These are phyloP conservation scores for Calonectria naviculata DNA, from an alignment of 2,329 filamentous ascomycete genomes.

Conservation along the genomic window DNA sequence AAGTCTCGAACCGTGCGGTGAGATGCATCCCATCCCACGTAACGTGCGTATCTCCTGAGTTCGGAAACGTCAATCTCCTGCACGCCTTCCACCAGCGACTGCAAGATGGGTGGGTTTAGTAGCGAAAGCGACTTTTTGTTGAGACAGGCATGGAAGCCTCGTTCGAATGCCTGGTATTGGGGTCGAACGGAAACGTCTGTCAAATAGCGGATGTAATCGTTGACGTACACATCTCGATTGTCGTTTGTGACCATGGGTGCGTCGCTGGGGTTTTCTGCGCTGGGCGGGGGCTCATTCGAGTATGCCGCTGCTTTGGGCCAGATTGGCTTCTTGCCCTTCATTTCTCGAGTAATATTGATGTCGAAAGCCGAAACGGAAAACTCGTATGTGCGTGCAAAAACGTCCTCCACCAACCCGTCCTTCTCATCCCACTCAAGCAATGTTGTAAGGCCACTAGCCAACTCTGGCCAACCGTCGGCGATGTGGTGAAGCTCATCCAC, in stretches of 20 bases:
- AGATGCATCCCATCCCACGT: conserved; percentile 81
- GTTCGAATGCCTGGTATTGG: conserved; percentile 83
- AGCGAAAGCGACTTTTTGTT: conserved; percentile 76
- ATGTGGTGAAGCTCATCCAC: conserved; percentile 81
- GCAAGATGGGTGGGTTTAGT: conserved; percentile 77
- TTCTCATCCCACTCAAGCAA: conserved; percentile 81
- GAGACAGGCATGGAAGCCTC: conserved; percentile 83
- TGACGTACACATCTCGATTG: conserved; percentile 83
- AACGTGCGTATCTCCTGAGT: conserved; percentile 77
- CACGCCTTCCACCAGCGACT: conserved; percentile 84
- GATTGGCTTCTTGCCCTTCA: conserved; percentile 54
- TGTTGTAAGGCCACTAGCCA: conserved; percentile 78
- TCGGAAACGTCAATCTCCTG: conserved; percentile 83
- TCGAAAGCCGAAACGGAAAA: conserved; percentile 76
- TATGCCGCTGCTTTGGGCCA: conserved; percentile 66
- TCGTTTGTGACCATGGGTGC: conserved; percentile 81
- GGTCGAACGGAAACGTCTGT: conserved; percentile 80
- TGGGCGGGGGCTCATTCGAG: conserved; percentile 35
- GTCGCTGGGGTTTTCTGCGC: conserved; percentile 56
- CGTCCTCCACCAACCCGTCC: conserved; percentile 81
- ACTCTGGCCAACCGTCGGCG: conserved; percentile 86
- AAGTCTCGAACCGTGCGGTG: conserved; percentile 82
- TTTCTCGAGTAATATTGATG: conserved; percentile 66
- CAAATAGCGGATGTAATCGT: conserved; percentile 87
- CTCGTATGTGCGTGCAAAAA: conserved; percentile 87